Percentiles rank a stretch among this genome's conserved stretches.
Evolutionary conservation across 1,284 basidiomycete genomes (phyloP).

Genomic region (Stygiomarasmius scandens): DNA sequence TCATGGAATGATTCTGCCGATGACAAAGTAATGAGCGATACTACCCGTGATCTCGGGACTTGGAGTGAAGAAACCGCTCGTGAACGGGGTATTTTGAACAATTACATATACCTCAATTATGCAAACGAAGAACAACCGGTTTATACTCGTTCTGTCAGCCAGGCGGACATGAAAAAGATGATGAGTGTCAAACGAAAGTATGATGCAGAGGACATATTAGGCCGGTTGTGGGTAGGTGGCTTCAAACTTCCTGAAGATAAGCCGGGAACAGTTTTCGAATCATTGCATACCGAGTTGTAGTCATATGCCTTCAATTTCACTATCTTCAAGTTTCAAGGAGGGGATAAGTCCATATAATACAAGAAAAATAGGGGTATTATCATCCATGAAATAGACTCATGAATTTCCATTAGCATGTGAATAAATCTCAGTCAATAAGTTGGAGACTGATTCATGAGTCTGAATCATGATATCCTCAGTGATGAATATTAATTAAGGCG

Average conservation of each 20-base stretch:
- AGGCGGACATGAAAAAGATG: constrained; percentile 1
- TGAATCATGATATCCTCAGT: no score
- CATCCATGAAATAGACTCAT: no score
- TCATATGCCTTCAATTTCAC: no score
- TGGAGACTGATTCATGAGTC: no score
- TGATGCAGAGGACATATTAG: constrained; percentile 6
- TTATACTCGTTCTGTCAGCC: neutral
- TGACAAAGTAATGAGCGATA: neutral
- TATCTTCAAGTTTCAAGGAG: no score
- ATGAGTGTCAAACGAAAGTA: constrained; percentile 6
- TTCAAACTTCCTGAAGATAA: constrained; percentile 13
- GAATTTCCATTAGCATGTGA: no score
- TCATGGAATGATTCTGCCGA: neutral
- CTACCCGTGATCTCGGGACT: neutral
- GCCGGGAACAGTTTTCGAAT: neutral
- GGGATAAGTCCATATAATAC: no score
- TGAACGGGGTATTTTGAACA: constrained; percentile 2
- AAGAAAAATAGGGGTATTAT: no score
- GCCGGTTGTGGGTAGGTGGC: constrained; percentile 11
- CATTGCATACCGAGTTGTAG: neutral
- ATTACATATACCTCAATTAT: constrained; percentile 14
- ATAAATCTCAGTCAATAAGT: no score
- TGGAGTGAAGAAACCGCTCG: constrained; percentile 1
- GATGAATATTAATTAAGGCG: no score
- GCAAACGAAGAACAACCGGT: constrained; percentile 8